Percentiles rank a stretch among this genome's conserved stretches.
Conservation (phyloP, 306 rosid genomes). For the Pyrus communis region DNA sequence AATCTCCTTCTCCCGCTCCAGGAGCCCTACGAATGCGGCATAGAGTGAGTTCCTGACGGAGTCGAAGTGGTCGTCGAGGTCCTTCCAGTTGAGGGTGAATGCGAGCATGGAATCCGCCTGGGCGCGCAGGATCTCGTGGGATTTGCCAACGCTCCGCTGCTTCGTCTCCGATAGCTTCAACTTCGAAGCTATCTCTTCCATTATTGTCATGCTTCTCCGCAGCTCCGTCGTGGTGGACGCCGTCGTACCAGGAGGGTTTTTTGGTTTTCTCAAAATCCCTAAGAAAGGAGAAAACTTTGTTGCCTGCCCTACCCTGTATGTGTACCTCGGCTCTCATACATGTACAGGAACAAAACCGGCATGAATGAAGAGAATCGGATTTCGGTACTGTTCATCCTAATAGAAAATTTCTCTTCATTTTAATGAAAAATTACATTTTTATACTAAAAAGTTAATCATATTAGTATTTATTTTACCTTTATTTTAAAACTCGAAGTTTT, state of each 20-base stretch:
- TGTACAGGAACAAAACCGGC: no score
- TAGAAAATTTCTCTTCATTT: no score
- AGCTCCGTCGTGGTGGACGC: not conserved
- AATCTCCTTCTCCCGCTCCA: conserved; percentile 1
- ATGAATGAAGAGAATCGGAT: no score
- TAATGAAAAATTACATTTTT: no score
- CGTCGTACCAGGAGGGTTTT: not conserved
- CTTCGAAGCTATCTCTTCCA: conserved; percentile 25
- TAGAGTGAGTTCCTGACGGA: conserved; percentile 3
- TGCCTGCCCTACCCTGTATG: not conserved
- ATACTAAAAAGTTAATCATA: no score
- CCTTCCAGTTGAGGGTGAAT: conserved; percentile 36
- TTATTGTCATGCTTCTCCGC: not conserved
- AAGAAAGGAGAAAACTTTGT: not conserved
- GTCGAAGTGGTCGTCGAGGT: conserved; percentile 37
- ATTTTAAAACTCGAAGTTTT: no score
- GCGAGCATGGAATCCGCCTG: conserved; percentile 21
- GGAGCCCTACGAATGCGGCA: not conserved
- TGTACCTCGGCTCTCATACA: no score
- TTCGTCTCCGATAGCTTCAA: conserved; percentile 23
- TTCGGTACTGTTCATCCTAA: no score
- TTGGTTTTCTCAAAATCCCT: not conserved
- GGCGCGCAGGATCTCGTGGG: conserved; percentile 21
- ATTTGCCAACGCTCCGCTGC: conserved; percentile 21
- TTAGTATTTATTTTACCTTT: no score